Conservation (phyloP, 148 eudicot species). For the Silene uniflora region DNA sequence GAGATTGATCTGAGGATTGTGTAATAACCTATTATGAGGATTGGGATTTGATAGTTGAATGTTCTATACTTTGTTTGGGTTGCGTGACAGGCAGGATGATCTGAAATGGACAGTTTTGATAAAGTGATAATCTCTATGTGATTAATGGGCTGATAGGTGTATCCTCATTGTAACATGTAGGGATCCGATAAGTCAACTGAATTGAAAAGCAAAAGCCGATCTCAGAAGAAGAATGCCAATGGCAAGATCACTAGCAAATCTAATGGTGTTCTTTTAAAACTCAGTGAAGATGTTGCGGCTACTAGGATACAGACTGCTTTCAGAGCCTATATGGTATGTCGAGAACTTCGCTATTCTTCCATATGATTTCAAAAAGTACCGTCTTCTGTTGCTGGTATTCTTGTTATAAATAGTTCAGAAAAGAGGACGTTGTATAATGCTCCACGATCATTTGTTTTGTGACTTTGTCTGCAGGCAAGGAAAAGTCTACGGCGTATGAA, state of each 20-base stretch:
- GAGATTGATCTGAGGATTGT: too few species aligned
- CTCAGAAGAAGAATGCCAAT: conserved; percentile 26
- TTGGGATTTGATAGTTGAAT: too few species aligned
- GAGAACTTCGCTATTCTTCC: neutral
- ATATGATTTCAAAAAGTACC: neutral
- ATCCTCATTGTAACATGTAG: conserved; percentile 25
- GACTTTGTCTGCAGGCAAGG: conserved; percentile 58
- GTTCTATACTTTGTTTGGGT: too few species aligned
- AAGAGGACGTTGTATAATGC: neutral
- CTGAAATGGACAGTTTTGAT: too few species aligned
- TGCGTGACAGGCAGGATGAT: too few species aligned
- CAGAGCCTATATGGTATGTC: conserved; percentile 58
- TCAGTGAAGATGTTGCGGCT: conserved; percentile 64
- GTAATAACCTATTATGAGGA: too few species aligned
- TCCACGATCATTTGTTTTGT: neutral
- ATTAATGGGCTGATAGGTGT: neutral
- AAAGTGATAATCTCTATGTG: too few species aligned
- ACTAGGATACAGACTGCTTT: conserved; percentile 70
- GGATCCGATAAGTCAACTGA: conserved; percentile 35
- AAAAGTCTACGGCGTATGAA: conserved; percentile 49
- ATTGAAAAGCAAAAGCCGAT: conserved; percentile 20
- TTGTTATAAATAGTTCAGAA: neutral
- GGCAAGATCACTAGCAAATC: conserved; percentile 28
- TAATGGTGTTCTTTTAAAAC: conserved; percentile 19
- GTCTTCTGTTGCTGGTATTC: neutral